A percentile compares a stretch with the other conserved stretches of the same genome.
Conservation (phyloP, 2,329 filamentous ascomycete species). For the Alternaria arbusti region DNA sequence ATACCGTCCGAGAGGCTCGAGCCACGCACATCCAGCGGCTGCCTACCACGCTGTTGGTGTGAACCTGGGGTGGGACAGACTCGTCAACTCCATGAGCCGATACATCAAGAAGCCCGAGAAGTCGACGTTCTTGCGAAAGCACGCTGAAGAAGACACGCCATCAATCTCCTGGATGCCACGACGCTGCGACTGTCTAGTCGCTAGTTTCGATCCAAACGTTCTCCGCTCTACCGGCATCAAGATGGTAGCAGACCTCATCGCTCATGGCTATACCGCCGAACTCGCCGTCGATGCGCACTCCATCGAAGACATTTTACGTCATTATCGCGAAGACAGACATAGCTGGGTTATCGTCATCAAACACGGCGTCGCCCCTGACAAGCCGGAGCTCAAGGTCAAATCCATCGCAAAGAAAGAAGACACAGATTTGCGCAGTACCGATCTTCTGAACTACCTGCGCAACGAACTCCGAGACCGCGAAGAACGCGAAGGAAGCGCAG, state of each 20-base stretch:
- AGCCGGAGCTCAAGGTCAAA: constrained; percentile 74
- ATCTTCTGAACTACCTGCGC: constrained; percentile 81
- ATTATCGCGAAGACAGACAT: constrained; percentile 78
- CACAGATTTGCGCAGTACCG: constrained; percentile 73
- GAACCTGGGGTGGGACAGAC: constrained; percentile 84
- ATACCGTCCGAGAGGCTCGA: constrained; percentile 73
- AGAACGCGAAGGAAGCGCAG: constrained; percentile 61
- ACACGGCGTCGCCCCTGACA: constrained; percentile 65
- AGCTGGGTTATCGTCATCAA: constrained; percentile 91
- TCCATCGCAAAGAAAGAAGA: constrained; percentile 77
- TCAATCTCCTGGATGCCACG: constrained; percentile 46
- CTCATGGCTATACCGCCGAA: constrained; percentile 85
- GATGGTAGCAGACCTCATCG: constrained; percentile 80
- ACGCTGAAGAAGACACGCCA: constrained; percentile 63
- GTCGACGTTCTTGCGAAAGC: constrained; percentile 69
- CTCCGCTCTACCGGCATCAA: constrained; percentile 79
- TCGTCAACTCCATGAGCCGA: constrained; percentile 68
- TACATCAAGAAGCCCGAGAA: constrained; percentile 58
- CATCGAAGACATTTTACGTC: constrained; percentile 77
- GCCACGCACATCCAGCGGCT: constrained; percentile 52
- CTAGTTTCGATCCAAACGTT: constrained; percentile 80
- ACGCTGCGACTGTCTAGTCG: constrained; percentile 86
- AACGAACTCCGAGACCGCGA: constrained; percentile 82
- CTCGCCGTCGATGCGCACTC: constrained; percentile 80
- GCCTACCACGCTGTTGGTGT: constrained; percentile 85